Conservation (phyloP, 495 filamentous ascomycete genomes). For the Cercophora samala region DNA sequence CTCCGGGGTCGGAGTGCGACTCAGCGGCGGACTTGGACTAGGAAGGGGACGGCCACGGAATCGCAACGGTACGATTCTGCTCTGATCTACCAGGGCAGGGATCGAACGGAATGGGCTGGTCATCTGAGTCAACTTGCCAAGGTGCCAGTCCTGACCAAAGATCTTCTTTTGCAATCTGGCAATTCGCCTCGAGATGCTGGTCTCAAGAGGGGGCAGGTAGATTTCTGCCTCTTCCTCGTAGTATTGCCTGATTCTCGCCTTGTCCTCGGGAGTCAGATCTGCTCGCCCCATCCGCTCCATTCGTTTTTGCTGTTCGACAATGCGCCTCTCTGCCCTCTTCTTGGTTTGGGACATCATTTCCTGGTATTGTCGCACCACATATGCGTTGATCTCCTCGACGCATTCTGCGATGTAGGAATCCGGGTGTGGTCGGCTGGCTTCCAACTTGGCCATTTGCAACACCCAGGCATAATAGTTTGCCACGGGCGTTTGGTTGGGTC, state of each 20-base stretch:
- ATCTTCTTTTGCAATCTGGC: not conserved
- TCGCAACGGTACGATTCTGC: not conserved
- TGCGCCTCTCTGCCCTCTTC: too few species aligned
- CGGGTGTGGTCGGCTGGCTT: not conserved
- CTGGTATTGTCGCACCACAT: not conserved
- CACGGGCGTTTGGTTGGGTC: too few species aligned
- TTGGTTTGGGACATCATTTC: too few species aligned
- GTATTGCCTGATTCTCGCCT: not conserved
- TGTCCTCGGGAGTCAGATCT: not conserved
- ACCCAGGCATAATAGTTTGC: not conserved
- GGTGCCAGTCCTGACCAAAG: not conserved
- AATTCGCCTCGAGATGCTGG: not conserved
- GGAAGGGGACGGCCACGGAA: not conserved
- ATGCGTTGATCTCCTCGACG: not conserved
- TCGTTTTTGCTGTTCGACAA: too few species aligned
- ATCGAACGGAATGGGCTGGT: not conserved
- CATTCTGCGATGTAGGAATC: not conserved
- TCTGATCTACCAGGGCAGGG: not conserved
- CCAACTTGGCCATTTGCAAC: not conserved
- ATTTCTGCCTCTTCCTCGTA: not conserved
- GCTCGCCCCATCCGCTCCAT: too few species aligned
- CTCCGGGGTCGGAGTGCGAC: not conserved
- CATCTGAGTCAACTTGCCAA: not conserved
- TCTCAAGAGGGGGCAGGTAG: not conserved
- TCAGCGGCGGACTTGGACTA: not conserved